phyloP scores from a whole-genome alignment of 768 basidiomycete species.

The Coprinopsis cinerea region DNA sequence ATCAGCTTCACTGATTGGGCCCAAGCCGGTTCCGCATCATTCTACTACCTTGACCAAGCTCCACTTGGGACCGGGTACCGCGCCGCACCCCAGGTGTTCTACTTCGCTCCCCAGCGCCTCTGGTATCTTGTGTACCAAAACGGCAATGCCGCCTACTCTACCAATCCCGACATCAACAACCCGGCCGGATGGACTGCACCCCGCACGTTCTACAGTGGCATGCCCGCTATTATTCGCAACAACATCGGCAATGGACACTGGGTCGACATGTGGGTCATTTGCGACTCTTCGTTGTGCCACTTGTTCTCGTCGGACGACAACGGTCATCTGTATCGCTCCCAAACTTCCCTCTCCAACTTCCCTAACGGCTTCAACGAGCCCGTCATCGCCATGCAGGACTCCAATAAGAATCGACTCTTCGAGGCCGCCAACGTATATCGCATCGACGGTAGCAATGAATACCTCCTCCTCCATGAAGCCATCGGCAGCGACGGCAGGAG shows the following conservation, averaged over 20 bases:
- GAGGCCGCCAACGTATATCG: conserved; percentile 16
- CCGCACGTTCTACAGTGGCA: conserved; percentile 13
- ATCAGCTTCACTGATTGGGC: conserved; percentile 15
- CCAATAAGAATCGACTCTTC: conserved; percentile 11
- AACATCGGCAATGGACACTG: conserved; percentile 17
- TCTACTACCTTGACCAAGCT: conserved; percentile 14
- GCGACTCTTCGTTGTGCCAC: conserved; percentile 15
- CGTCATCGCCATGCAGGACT: conserved; percentile 15
- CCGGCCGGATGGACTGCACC: conserved; percentile 16
- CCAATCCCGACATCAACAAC: conserved; percentile 15
- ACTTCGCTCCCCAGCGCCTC: conserved; percentile 16
- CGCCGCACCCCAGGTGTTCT: conserved; percentile 17
- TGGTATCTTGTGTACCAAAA: conserved; percentile 19
- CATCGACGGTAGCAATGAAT: conserved; percentile 2
- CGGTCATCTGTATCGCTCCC: conserved; percentile 18
- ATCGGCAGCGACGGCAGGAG: conserved; percentile 14
- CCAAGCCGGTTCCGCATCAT: conserved; percentile 4
- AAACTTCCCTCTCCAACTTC: conserved; percentile 15
- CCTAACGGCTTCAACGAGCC: conserved; percentile 15
- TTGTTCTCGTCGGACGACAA: conserved; percentile 20
- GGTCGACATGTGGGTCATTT: conserved; percentile 21
- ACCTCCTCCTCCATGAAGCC: conserved; percentile 16
- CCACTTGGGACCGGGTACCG: conserved; percentile 15
- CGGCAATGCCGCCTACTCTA: conserved; percentile 17
- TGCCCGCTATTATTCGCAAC: conserved; percentile 11